These are phyloP conservation scores for Nemania sp. DNA, from an alignment of 2,329 filamentous ascomycete genomes.

Conservation along the genomic window DNA sequence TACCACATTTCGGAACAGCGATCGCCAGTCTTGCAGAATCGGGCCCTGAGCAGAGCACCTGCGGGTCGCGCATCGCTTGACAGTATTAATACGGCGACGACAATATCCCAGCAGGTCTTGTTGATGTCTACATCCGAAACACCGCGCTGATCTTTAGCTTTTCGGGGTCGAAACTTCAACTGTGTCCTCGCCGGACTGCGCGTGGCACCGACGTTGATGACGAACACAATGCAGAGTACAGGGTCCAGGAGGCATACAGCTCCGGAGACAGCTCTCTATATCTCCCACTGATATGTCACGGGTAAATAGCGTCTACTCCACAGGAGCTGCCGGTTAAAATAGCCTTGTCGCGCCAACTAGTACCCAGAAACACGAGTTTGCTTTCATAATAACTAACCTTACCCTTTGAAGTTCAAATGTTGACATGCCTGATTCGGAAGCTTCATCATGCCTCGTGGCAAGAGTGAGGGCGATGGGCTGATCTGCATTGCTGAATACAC, in stretches of 20 bases:
- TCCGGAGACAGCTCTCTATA: constrained; percentile 3
- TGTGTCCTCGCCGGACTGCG: background rate
- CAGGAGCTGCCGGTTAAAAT: constrained; percentile 16
- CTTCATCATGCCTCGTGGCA: background rate
- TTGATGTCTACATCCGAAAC: background rate
- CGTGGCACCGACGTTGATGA: constrained; percentile 13
- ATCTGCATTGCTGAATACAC: constrained; percentile 17
- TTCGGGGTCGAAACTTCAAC: constrained; percentile 5
- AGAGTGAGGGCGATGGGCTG: background rate
- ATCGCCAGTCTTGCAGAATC: background rate
- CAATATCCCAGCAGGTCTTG: background rate
- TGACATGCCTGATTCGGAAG: constrained; percentile 1
- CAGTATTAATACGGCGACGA: background rate
- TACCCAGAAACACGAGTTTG: background rate
- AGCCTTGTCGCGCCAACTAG: background rate
- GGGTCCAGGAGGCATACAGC: background rate
- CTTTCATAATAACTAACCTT: background rate
- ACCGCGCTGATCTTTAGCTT: constrained; percentile 10
- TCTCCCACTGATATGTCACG: constrained; percentile 6
- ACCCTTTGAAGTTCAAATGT: background rate
- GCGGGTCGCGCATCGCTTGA: constrained; percentile 10
- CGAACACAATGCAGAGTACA: constrained; percentile 3
- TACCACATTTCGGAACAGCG: background rate
- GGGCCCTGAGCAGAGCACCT: background rate
- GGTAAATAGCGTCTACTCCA: constrained; percentile 26